Base-by-base conservation (phyloP, 805 yeast species). In the Kregervanrija pseudodelftensis region DNA sequence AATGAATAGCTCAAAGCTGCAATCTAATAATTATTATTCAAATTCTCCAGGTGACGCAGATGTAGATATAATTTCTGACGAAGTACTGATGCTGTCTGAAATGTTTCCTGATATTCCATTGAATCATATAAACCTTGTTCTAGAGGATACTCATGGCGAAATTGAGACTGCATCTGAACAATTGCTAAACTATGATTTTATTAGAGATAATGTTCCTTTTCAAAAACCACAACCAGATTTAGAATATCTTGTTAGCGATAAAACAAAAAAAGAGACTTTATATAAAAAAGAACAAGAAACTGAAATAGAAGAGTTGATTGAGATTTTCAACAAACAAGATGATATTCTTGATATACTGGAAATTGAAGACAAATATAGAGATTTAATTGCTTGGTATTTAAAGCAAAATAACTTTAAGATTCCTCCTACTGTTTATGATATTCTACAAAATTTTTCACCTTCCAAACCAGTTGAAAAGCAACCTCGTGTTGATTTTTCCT, bases 31-130 rank as follows among this genome's bases (percentile, higher is more conserved):
- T 22, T 22, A 22, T 22, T 8, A 22, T 5, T 22, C 7, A 7
- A 22, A 22, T 22, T 22, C 8, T 22, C 4, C 28, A 22, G 28
- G 28, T 22, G 28, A 22, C 28, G 7, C 28, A 5, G 28, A 22
- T 5, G 7, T 5, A 4, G 28, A 22, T 22, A 22, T 4, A 7
- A 22, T 43, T 11, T 30, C 37, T 3, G 38, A 41, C 5, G 28
- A 36, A 7, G 36, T 48, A 3, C 30, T 45, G 17, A 30, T 37
- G 17, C 36, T 58, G 13, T 59, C 60, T 5, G 70, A 67, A 11
- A 67, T 78, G 59, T 77, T 79, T 47, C 82, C 82, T 0, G 56
- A 67, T 12, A 48, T 65, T 2, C 64, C 67, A 2, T 36, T 56
- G 4, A 57, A 51, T 2, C 48, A 50, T 8, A 57, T 78, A 8